A percentile compares a stretch with the other conserved stretches of the same genome.
Conservation (phyloP, 2,329 filamentous ascomycete genomes). For the Teratosphaeria gauchensis region DNA sequence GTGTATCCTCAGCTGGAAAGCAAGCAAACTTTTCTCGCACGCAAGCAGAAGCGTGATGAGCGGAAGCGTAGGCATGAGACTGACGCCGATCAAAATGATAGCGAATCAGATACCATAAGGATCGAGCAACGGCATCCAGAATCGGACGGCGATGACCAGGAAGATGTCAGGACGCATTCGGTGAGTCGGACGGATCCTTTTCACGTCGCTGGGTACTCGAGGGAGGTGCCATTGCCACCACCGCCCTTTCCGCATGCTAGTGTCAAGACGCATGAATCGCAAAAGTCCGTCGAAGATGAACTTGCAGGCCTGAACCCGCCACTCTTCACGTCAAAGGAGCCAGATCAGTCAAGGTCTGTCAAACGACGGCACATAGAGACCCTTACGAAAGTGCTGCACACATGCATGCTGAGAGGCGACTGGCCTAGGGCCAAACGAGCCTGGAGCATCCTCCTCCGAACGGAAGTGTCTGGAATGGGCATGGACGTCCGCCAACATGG, state of each 20-base stretch:
- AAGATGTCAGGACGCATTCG: conserved; percentile 7
- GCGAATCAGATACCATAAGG: background rate
- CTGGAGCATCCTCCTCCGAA: conserved; percentile 63
- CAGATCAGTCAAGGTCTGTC: conserved; percentile 22
- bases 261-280: conserved; percentile 4
- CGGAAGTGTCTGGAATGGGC: conserved; percentile 44
- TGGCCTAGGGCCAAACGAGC: conserved; percentile 62
- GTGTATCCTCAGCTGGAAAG: conserved; percentile 15
- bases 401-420: conserved; percentile 61
- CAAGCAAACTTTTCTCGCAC: conserved; percentile 15
- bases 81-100: conserved; percentile 8
- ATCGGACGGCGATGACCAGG: background rate
- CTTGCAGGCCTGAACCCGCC: conserved; percentile 34
- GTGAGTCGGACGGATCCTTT: conserved; percentile 25
- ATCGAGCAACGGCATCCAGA: background rate
- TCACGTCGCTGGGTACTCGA: conserved; percentile 32
- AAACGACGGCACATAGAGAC: conserved; percentile 52
- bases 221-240: conserved; percentile 30
- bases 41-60: conserved; percentile 18
- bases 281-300: conserved; percentile 27
- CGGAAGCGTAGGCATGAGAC: conserved; percentile 15
- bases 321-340: conserved; percentile 25
- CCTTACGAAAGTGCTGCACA: conserved; percentile 61
- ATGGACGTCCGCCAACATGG: conserved; percentile 61
- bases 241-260: conserved; percentile 37